Evolutionary conservation across 2,329 filamentous ascomycete species (phyloP).

Genomic region (Anthostomella pinea): DNA sequence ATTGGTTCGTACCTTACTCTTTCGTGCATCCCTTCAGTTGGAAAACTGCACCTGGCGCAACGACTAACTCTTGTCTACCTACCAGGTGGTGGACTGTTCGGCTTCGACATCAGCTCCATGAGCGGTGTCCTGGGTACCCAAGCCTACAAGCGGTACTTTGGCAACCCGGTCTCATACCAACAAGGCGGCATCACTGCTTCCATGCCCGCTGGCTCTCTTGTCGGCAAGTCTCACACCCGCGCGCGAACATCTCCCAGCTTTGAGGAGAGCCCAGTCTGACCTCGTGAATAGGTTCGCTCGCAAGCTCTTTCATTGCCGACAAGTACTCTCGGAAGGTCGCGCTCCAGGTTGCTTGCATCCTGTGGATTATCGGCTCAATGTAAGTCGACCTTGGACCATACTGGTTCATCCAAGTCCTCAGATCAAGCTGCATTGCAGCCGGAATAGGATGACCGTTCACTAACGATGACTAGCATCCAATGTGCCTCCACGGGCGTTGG

Average conservation of each 20-base stretch:
- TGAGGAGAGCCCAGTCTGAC: neutral
- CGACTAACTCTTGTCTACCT: neutral
- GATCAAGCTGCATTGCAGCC: neutral
- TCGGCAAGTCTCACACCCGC: constrained; percentile 39
- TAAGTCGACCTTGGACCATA: constrained; percentile 10
- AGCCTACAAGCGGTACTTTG: constrained; percentile 71
- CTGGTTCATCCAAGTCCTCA: neutral
- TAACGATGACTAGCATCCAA: constrained; percentile 44
- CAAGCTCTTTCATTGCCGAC: constrained; percentile 51
- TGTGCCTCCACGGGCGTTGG: constrained; percentile 62
- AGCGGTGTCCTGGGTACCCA: constrained; percentile 63
- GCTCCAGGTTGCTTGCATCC: constrained; percentile 46
- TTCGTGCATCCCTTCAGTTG: neutral
- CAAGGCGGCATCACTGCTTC: constrained; percentile 71
- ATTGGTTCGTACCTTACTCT: constrained; percentile 44
- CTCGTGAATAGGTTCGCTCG: constrained; percentile 38
- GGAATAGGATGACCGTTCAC: too few relatives aligned
- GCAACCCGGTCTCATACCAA: constrained; percentile 53
- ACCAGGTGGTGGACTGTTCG: constrained; percentile 67
- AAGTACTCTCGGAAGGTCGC: constrained; percentile 47
- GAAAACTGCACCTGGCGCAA: neutral
- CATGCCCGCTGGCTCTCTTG: constrained; percentile 70
- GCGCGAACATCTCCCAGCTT: neutral
- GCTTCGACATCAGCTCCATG: constrained; percentile 78
- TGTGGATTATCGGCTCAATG: constrained; percentile 50